Percentiles rank a stretch among this genome's conserved stretches.
phyloP scores from a whole-genome alignment of 2,329 filamentous ascomycete species.

The Diaporthe sp. region DNA sequence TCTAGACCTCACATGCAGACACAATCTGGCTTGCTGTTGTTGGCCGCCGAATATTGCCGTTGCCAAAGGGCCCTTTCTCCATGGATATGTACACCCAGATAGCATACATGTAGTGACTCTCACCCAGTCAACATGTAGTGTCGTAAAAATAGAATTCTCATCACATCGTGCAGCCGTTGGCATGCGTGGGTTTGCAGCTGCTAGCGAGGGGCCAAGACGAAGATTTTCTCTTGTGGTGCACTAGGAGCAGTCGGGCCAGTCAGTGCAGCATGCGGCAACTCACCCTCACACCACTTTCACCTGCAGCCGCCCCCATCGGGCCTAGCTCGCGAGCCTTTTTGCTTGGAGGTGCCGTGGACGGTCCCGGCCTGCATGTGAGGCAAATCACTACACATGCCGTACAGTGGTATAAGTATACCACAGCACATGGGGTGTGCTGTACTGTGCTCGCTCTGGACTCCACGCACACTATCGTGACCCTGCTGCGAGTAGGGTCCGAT shows the following conservation, averaged over 20 bases:
- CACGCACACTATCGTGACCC: neutral
- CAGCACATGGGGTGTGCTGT: no score
- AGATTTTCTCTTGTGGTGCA: neutral
- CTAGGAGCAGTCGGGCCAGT: neutral
- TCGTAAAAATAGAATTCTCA: slow-evolving; percentile 28
- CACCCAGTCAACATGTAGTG: slow-evolving; percentile 9
- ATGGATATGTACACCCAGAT: neutral
- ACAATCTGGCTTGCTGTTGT: no score
- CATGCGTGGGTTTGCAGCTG: neutral
- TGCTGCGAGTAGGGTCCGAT: slow-evolving; percentile 24
- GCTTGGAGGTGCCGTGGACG: neutral
- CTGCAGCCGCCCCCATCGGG: neutral
- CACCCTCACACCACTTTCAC: slow-evolving; percentile 5
- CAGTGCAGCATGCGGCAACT: neutral
- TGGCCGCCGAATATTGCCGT: neutral
- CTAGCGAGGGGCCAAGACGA: slow-evolving; percentile 3
- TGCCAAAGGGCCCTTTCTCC: neutral
- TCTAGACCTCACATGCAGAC: neutral
- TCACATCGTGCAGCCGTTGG: slow-evolving; percentile 22
- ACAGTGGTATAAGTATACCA: neutral
- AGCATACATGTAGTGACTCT: neutral
- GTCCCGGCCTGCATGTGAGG: slow-evolving; percentile 3
- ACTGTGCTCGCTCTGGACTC: no score
- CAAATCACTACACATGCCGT: neutral
- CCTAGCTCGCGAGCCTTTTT: neutral